Evolutionary conservation across 495 filamentous ascomycete species (phyloP).

Genomic region (Lentithecium fluviatile): DNA sequence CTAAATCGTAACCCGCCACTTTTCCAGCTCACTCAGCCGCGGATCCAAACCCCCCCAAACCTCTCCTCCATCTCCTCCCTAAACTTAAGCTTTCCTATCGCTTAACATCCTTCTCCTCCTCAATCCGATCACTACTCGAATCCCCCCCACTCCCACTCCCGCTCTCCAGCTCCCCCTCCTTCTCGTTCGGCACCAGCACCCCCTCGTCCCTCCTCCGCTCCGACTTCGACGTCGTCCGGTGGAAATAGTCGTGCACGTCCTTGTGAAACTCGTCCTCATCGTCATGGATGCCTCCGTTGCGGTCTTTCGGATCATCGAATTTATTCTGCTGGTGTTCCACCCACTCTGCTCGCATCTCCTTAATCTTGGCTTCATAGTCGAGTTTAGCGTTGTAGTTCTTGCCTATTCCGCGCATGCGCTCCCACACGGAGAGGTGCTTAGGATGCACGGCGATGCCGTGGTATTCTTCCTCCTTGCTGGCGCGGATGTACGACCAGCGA

Average conservation of each 20-base stretch:
- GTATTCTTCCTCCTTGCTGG: conserved; percentile 72
- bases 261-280: conserved; percentile 43
- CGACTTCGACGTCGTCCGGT: conserved; percentile 37
- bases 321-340: conserved; percentile 53
- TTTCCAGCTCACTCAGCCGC: too few relatives aligned
- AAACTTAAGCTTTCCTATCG: neutral
- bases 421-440: conserved; percentile 78
- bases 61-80: too few relatives aligned
- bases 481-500: conserved; percentile 75
- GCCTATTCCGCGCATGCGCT: conserved; percentile 66
- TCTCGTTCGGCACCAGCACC: neutral
- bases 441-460: conserved; percentile 86
- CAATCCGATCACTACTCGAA: neutral
- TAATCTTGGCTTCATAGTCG: conserved; percentile 75
- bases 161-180: neutral
- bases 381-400: conserved; percentile 75
- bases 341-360: conserved; percentile 73
- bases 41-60: too few relatives aligned
- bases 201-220: conserved; percentile 32
- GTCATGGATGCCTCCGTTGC: conserved; percentile 34
- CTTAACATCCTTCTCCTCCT: neutral
- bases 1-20: too few relatives aligned
- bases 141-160: neutral
- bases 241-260: conserved; percentile 47
- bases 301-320: conserved; percentile 41